Base-by-base conservation (phyloP, 2,329 filamentous ascomycete genomes). In the Fusarium napiforme region DNA sequence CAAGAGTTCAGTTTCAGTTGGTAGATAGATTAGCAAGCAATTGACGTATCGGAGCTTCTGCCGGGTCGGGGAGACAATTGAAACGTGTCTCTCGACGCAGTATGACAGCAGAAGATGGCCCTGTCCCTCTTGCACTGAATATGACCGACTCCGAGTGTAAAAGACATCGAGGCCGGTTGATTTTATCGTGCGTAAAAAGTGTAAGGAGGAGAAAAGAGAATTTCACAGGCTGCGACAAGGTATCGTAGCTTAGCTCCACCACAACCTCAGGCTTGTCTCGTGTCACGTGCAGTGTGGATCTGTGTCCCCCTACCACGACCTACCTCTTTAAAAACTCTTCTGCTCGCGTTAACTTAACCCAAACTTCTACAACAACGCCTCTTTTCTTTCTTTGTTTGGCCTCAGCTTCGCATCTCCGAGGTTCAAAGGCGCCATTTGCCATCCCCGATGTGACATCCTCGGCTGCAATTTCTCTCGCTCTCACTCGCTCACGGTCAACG, bases 41-140 rank as follows among this genome's bases (percentile, higher is more conserved):
- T 39, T 52, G 52, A 55, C 45, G 78, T 82, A 79, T 82, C 60
- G 80, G 79, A 81, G 75, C 67, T 76, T 77, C 77, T 74, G 71
- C 77, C 74, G 66, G 62, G 43, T 72, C 75, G 71, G 60, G 63
- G 71, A 78, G 78, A 80, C 68, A 74, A 65, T 58, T 52, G 39
- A 50, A 39, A 43, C 42, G 64, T 74, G 75, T 71, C 71, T 73
- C 73, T 73, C 66, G 66, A 66, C 72, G 67, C 45, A 60, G 58
- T 68, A 72, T 60, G 63, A 71, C 68, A 73, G 71, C 76, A 77
- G 67, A 71, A 75, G 69, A 75, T 71, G 67, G 71, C 66, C 76
- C 80, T 78, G 72, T 87, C 84, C 68, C 67, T 90, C 87, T 89
- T 78, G 87, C 88, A 89, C 85, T 82, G 87, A 87, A 88, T 89